Base-by-base conservation (phyloP, 148 eudicot genomes). In the Oxyria digyna region DNA sequence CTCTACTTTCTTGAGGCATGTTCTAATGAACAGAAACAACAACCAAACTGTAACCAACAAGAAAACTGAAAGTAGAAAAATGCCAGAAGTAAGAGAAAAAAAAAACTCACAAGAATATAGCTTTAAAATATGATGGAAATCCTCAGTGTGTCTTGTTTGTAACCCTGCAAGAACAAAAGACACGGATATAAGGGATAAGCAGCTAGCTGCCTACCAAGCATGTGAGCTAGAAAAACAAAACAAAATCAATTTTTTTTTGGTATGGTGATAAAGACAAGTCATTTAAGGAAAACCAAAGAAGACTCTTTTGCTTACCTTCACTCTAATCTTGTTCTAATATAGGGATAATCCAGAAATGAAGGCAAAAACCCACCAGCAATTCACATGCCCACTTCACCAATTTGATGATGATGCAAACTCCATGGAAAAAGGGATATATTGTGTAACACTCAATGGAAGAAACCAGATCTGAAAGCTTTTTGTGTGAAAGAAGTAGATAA, bases 1-100 rank as follows among this genome's bases (percentile, higher is more conserved):
- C 6, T 46, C 78, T 75, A 54, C 78, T 77, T 70, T 83, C 91
- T 74, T 83, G 89, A 84, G 91, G 85, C 92, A 91, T 88, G 72
- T 82, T 45, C 88, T 83, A 27, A 62, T 11, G 38, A 42, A 35
- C 24, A 69, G 31, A 74, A 74, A 74, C 13, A 54, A 11, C 13
- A n/a, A 54, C 31, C 31, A 4, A 54, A 38, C 24, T 54, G 9
- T 21, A 29, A 21, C 27, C 59, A 50, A 50, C 24, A 23, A 52
- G 62, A 24, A 24, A 23, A 23, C 14, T 23, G 8, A 24, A 45
- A 6, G 24, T 38, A 23, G 18, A 54, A 24, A 24, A 54, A 24
- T 23, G 31, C 31, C 31, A 54, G 18, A 26, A 11, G 17, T 3
- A 10, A 12, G 3, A 1, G n/a, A 27, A 27, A 15, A 14, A 8